A percentile compares a stretch with the other conserved stretches of the same genome.
These are phyloP conservation scores for Cryphonectria parasitica DNA, from an alignment of 2,329 filamentous ascomycete species.

Conservation along the genomic window DNA sequence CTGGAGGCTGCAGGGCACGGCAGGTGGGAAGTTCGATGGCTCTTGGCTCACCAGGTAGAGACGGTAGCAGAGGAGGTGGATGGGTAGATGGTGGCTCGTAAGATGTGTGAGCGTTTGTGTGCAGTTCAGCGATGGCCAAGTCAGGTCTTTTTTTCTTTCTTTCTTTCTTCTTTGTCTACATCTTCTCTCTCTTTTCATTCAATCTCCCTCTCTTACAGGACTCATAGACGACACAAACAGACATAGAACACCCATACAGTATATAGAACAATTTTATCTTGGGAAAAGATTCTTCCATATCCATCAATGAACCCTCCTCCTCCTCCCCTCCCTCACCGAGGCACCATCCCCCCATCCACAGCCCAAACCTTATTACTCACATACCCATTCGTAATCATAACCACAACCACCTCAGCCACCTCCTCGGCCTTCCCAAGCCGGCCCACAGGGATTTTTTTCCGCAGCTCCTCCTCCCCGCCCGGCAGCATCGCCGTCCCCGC, in stretches of 20 bases:
- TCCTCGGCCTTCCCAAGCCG: constrained; percentile 20
- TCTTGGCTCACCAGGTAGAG: constrained; percentile 29
- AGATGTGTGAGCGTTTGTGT: too few species aligned
- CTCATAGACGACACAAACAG: constrained; percentile 18
- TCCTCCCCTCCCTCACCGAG: background rate
- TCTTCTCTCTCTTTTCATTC: too few species aligned
- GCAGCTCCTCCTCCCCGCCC: background rate
- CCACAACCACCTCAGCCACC: constrained; percentile 19
- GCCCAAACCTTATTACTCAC: constrained; percentile 25
- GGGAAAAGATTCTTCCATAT: too few species aligned
- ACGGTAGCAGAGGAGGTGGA: background rate
- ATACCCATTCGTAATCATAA: constrained; percentile 25
- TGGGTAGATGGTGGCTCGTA: background rate
- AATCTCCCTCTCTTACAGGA: background rate
- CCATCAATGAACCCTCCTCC: too few species aligned
- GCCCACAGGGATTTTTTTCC: constrained; percentile 13
- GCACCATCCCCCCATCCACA: constrained; percentile 23
- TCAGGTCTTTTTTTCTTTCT: too few species aligned
- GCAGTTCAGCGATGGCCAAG: background rate
- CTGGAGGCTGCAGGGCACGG: constrained; percentile 55
- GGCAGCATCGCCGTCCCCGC: constrained; percentile 25
- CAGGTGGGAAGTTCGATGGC: constrained; percentile 31
- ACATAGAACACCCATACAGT: background rate
- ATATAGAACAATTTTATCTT: background rate
- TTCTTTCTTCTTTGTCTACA: too few species aligned